Base-by-base conservation (phyloP, 2,329 filamentous ascomycete species). In the Colletotrichum musicola region DNA sequence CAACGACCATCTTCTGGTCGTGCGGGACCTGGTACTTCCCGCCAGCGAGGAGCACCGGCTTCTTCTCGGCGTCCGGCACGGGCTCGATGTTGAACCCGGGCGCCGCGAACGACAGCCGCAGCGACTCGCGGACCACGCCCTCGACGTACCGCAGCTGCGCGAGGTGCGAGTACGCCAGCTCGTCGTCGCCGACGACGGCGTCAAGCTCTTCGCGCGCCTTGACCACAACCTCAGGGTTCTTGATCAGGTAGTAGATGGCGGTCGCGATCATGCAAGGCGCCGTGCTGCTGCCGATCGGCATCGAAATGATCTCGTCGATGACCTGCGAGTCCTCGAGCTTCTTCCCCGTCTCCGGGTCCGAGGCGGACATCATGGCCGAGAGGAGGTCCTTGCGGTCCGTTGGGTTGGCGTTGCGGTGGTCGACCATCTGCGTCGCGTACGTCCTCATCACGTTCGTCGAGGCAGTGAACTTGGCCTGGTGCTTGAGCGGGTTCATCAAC, bases 231-330 rank as follows among this genome's bases (percentile, higher is more conserved):
- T 80, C 75, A 0, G 86, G 86, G 73, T 86, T 86, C 76, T 84
- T 83, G 1, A 85, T 71, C 2, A 90, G 79, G 58, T 86, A 82
- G 71, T 85, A 84, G 68, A 89, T 83, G 9, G 80, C 78, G 7
- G 78, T 81, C 69, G 77, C 80, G 69, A 86, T 74, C 73, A 81
- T 78, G 67, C 81, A 83, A 2, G 84, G 84, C 4, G 84, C 81
- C 0, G 84, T 86, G 74, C 81, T 83, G 75, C 81, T 84, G 4
- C 86, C 88, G 59, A 89, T 89, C 47, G 91, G 85, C 81, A 93
- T 91, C 2, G 86, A 86, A 61, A 92, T 87, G 72, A 93, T 89
- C 75, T 93, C 90, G 76, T 92, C 89, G 55, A 91, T 84, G 56
- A 92, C 85, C 68, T 88, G 86, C 10, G 86, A 85, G 4, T 92